Conservation (phyloP, 1,284 basidiomycete genomes). For the Trichosporon sp. region DNA sequence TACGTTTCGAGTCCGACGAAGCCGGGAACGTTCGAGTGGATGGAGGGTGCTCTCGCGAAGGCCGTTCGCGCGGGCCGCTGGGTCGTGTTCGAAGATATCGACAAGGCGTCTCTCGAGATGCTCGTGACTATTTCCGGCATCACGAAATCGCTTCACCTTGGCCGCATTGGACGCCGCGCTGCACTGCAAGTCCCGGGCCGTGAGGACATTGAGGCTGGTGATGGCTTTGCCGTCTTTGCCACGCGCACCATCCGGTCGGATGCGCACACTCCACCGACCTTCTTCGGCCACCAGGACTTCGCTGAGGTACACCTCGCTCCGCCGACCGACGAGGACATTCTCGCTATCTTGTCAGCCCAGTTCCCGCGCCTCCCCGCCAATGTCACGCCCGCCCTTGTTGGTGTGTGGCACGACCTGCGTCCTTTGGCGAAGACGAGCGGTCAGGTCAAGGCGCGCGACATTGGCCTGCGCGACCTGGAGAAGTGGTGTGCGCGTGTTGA, state of each 20-base stretch:
- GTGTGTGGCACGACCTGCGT: constrained; percentile 42
- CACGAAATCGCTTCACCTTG: constrained; percentile 68
- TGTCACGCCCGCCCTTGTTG: constrained; percentile 42
- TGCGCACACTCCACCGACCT: constrained; percentile 54
- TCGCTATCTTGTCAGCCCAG: constrained; percentile 61
- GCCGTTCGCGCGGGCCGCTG: constrained; percentile 88
- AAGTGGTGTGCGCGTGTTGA: constrained; percentile 79
- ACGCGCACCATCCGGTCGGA: constrained; percentile 62
- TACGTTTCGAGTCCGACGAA: constrained; percentile 82
- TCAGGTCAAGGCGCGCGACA: constrained; percentile 47
- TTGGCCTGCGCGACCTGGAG: constrained; percentile 81
- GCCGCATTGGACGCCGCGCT: constrained; percentile 61
- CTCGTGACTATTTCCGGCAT: constrained; percentile 78
- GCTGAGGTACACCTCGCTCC: constrained; percentile 62
- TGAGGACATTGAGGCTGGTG: constrained; percentile 64
- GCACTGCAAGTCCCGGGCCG: constrained; percentile 64
- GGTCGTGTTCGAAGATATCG: constrained; percentile 91
- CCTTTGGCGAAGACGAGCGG: constrained; percentile 44
- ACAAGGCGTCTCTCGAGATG: constrained; percentile 79
- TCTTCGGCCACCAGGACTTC: constrained; percentile 79
- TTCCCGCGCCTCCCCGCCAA: constrained; percentile 61
- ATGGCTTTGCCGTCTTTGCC: constrained; percentile 73
- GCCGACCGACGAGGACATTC: constrained; percentile 64
- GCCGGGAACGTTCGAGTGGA: constrained; percentile 92
- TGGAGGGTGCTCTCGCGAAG: constrained; percentile 87